Base-by-base conservation (phyloP, 768 basidiomycete species). In the Glaciozyma martinii region DNA sequence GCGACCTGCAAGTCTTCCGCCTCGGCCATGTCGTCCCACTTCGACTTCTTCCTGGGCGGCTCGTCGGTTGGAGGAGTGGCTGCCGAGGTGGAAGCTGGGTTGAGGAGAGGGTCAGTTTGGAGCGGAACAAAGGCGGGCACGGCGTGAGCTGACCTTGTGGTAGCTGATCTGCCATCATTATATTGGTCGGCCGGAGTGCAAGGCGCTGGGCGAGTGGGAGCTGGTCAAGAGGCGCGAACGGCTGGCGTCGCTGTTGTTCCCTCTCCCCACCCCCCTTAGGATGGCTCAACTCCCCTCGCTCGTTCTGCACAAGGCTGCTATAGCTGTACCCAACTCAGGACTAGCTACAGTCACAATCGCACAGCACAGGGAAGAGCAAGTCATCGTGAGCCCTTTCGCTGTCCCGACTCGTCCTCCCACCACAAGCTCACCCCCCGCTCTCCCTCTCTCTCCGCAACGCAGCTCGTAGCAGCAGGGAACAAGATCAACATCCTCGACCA, bases 11-110 rank as follows among this genome's bases (percentile, higher is more conserved):
- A 23, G 23, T 65, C 66, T 13, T 62, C 65, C 9, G 63, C 64
- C n/a, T 62, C 55, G 37, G 60, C 63, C 23, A 46, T 27, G 42
- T 69, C 67, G 56, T 63, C 71, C 65, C 66, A 67, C 30, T 65
- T 66, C 23, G 58, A 65, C 57, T 67, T 67, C 42, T 66, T 70
- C 58, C 65, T 60, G 1, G 65, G 65, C 25, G 65, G 65, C 29
- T 63, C 62, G 60, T 47, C 46, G 16, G 46, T 12, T 12, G 37
- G 37, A 7, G 21, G 46, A 47, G 46, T 12, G 46, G 21, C 21
- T 32, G 3, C 18, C 3, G 53, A 54, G 29, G 53, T 50, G 13
- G 49, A 50, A 25, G 49, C 49, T 50, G 49, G 2, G n/a, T 47
- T 25, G 49, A 40, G 37, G 15, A 40, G 37, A n/a, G 37, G 37